These are phyloP conservation scores for Colletotrichum lentis DNA, from an alignment of 2,329 filamentous ascomycete species.

Conservation along the genomic window DNA sequence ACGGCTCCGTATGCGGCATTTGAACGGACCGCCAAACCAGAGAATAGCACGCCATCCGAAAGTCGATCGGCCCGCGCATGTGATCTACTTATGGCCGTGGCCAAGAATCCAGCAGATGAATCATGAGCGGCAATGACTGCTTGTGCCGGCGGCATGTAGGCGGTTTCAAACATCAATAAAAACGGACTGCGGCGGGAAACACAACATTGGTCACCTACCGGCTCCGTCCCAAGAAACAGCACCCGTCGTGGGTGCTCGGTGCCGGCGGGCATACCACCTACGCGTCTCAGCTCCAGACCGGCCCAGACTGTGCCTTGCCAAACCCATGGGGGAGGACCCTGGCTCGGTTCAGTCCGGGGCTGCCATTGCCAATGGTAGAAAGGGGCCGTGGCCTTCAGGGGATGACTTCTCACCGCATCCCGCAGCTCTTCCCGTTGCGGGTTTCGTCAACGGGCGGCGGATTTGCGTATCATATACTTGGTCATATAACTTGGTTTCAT, in stretches of 20 bases:
- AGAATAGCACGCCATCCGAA: constrained; percentile 9
- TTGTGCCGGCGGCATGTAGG: background rate
- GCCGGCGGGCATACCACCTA: background rate
- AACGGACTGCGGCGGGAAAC: background rate
- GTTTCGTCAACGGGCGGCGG: background rate
- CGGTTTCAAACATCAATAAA: background rate
- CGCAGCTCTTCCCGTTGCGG: constrained; percentile 1
- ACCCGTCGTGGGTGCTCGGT: background rate
- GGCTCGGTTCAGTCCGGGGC: background rate
- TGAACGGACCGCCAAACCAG: background rate
- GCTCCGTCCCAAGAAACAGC: background rate
- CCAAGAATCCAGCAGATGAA: too few species aligned
- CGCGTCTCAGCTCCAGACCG: background rate
- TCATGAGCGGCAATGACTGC: too few species aligned
- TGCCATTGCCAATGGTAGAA: background rate
- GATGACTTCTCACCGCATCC: background rate
- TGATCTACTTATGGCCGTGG: too few species aligned
- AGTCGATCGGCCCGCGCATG: constrained; percentile 13
- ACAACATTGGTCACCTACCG: background rate
- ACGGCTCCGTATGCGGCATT: background rate
- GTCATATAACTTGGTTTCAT: too few species aligned
- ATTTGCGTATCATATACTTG: constrained; percentile 20
- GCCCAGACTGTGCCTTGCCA: background rate
- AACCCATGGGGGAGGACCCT: background rate
- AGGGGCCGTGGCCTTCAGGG: constrained; percentile 1